Evolutionary conservation across 805 yeast species (phyloP).

Genomic region (Candida morakotiae): DNA sequence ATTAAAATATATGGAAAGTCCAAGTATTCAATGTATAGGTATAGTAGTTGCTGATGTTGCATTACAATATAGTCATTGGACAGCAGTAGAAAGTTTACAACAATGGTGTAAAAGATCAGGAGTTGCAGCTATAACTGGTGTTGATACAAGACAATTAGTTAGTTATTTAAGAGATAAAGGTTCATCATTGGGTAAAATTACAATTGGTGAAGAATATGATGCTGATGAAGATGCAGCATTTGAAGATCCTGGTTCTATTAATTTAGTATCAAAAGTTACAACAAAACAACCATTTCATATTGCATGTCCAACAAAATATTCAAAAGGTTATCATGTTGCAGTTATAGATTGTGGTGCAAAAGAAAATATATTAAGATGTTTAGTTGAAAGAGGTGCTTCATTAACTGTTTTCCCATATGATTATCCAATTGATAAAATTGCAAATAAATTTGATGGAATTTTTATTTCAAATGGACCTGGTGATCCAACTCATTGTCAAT

Average conservation of each 20-base stretch:
- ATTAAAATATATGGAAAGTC: slow-evolving; percentile 87
- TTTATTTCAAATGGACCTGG: slow-evolving; percentile 97
- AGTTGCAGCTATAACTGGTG: slow-evolving; percentile 92
- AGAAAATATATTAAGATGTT: slow-evolving; percentile 91
- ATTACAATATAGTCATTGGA: slow-evolving; percentile 97
- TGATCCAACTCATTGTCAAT: slow-evolving; percentile 87
- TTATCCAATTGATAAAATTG: slow-evolving; percentile 87
- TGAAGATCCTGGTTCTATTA: slow-evolving; percentile 84
- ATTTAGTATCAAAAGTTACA: slow-evolving; percentile 88
- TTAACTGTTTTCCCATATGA: slow-evolving; percentile 96
- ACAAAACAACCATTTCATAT: slow-evolving; percentile 95
- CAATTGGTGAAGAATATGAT: slow-evolving; percentile 87
- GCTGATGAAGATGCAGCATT: slow-evolving; percentile 90
- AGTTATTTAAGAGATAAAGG: slow-evolving; percentile 94
- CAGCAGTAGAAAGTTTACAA: slow-evolving; percentile 92
- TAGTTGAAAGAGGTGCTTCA: slow-evolving; percentile 92
- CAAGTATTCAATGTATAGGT: slow-evolving; percentile 89
- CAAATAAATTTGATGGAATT: slow-evolving; percentile 89
- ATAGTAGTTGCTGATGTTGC: slow-evolving; percentile 96
- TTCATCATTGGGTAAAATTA: slow-evolving; percentile 84
- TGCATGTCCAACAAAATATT: slow-evolving; percentile 53
- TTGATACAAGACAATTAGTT: slow-evolving; percentile 94
- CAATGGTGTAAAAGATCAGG: slow-evolving; percentile 97
- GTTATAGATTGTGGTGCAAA: slow-evolving; percentile 98
- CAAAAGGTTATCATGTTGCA: slow-evolving; percentile 71